A percentile compares a stretch with the other conserved stretches of the same genome.
phyloP scores from a whole-genome alignment of 73 alveolate genomes.

The Tetrahymena elliotti region DNA sequence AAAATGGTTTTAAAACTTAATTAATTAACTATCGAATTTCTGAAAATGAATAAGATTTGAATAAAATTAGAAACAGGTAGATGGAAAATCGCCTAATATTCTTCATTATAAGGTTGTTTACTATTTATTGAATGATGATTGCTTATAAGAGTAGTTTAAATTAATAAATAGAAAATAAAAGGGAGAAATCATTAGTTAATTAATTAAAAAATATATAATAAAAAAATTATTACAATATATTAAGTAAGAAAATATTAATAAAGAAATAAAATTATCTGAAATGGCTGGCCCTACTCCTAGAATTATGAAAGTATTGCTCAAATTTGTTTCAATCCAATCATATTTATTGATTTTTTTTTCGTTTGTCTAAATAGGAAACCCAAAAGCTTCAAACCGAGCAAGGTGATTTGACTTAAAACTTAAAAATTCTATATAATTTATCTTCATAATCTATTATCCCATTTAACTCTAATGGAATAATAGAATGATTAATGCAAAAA shows the following conservation, averaged over 20 bases:
- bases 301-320: constrained; percentile 17
- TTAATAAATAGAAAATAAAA: background rate
- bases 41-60: background rate
- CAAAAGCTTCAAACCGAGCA: background rate
- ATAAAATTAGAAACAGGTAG: background rate
- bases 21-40: too few relatives aligned
- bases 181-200: background rate
- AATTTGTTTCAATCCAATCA: background rate
- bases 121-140: background rate
- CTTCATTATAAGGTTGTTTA: background rate
- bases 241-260: background rate
- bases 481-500: background rate
- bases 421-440: too few relatives aligned
- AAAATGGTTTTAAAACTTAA: background rate
- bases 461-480: too few relatives aligned
- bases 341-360: background rate
- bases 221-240: background rate
- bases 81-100: background rate
- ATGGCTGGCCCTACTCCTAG: constrained; percentile 49
- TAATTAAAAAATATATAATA: background rate
- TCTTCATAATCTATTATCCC: background rate
- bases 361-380: background rate
- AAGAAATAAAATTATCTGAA: background rate
- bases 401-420: background rate
- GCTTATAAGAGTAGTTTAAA: background rate